Conservation (phyloP, 1,284 basidiomycete species). For the Leucoagaricus sp. region DNA sequence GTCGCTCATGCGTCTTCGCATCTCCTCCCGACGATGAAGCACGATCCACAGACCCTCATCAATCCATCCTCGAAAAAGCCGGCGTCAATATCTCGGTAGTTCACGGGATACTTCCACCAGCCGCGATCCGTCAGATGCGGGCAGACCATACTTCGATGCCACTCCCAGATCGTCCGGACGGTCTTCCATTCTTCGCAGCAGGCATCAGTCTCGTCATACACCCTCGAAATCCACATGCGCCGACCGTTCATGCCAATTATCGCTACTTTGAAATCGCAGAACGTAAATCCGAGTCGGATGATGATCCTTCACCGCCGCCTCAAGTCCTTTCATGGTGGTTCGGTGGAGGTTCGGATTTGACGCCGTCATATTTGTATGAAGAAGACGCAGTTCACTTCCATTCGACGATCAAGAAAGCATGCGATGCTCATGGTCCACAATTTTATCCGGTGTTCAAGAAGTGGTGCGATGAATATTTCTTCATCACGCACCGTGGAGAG, state of each 20-base stretch:
- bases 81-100: constrained; percentile 97
- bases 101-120: constrained; percentile 84
- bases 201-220: constrained; percentile 94
- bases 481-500: constrained; percentile 90
- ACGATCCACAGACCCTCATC: constrained; percentile 27
- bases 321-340: constrained; percentile 95
- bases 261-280: constrained; percentile 94
- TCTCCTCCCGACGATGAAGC: constrained; percentile 39
- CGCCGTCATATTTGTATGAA: constrained; percentile 90
- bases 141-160: constrained; percentile 85
- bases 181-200: constrained; percentile 91
- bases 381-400: constrained; percentile 93
- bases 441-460: constrained; percentile 87
- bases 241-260: constrained; percentile 97
- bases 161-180: constrained; percentile 52
- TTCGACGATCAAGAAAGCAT: constrained; percentile 73
- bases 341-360: constrained; percentile 95
- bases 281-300: constrained; percentile 22
- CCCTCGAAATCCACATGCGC: constrained; percentile 88
- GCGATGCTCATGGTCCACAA: constrained; percentile 69
- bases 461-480: constrained; percentile 99
- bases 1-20: constrained; percentile 87
- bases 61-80: constrained; percentile 88
- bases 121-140: constrained; percentile 92
- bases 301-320: constrained; percentile 20